phyloP scores from a whole-genome alignment of 139 green algal species.

The Micromonas commoda region DNA sequence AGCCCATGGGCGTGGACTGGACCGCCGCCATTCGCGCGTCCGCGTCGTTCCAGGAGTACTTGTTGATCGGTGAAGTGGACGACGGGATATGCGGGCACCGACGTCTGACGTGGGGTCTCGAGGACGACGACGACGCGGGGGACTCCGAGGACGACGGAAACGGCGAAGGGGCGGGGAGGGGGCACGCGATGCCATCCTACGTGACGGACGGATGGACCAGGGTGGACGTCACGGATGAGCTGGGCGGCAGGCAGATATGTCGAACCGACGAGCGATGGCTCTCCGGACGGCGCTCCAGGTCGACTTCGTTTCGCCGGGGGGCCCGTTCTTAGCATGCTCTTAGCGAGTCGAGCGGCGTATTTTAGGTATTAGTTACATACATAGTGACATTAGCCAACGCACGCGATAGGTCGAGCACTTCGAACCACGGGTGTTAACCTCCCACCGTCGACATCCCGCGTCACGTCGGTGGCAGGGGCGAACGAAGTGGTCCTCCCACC shows the following conservation, averaged over 20 bases:
- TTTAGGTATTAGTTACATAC: too few species aligned
- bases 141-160: background rate
- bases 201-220: background rate
- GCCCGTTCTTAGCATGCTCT: too few species aligned
- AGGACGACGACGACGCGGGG: background rate
- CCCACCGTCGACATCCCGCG: too few species aligned
- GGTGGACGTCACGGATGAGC: conserved; percentile 7
- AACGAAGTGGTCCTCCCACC: too few species aligned
- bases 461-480: too few species aligned
- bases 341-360: too few species aligned
- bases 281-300: background rate
- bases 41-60: conserved; percentile 4
- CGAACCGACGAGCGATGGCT: conserved; percentile 18
- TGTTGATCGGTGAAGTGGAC: conserved; percentile 23
- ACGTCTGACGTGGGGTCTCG: conserved; percentile 6
- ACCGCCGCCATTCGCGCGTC: conserved; percentile 14
- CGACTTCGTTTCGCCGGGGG: background rate
- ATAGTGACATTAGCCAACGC: too few species aligned
- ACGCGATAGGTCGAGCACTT: too few species aligned
- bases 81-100: conserved; percentile 17
- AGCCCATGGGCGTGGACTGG: conserved; percentile 29
- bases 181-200: background rate
- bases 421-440: too few species aligned
- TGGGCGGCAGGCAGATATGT: conserved; percentile 9
- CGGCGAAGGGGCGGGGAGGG: background rate